Evolutionary conservation across 2,329 filamentous ascomycete genomes (phyloP).

Genomic region (Penicillium psychrosexuale): DNA sequence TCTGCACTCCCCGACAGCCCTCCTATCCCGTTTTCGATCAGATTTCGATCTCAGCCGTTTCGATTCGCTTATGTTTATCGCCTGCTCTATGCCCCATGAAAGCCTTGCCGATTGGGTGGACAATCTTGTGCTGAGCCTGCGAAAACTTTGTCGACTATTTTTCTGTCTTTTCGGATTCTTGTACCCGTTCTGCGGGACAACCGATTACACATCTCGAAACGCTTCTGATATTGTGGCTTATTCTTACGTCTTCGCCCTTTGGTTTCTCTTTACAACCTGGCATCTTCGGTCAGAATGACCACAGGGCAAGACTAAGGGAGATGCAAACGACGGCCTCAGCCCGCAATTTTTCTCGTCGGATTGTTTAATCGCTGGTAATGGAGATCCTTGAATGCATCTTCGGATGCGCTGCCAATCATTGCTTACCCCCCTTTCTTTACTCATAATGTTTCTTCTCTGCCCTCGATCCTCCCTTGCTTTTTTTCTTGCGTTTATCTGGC

Average conservation of each 20-base stretch:
- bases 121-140: conserved; percentile 12
- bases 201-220: conserved; percentile 31
- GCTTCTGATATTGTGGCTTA: conserved; percentile 34
- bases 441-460: conserved; percentile 6
- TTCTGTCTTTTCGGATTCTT: conserved; percentile 14
- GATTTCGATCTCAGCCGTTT: conserved; percentile 33
- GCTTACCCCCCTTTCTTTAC: conserved; percentile 8
- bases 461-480: conserved; percentile 12
- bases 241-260: conserved; percentile 30
- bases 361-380: conserved; percentile 18
- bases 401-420: conserved; percentile 16
- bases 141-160: conserved; percentile 13
- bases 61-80: conserved; percentile 28
- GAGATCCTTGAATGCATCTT: conserved; percentile 19
- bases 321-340: conserved; percentile 32
- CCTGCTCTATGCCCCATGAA: conserved; percentile 15
- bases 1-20: conserved; percentile 36
- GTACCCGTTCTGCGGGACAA: conserved; percentile 19
- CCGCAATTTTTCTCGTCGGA: conserved; percentile 19
- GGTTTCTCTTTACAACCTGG: conserved; percentile 21
- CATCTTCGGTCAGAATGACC: conserved; percentile 12
- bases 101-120: conserved; percentile 5
- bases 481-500: conserved; percentile 15
- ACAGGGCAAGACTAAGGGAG: conserved; percentile 31
- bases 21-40: conserved; percentile 35